These are phyloP conservation scores for Lactarius vividus DNA, from an alignment of 768 basidiomycete genomes.

Conservation along the genomic window DNA sequence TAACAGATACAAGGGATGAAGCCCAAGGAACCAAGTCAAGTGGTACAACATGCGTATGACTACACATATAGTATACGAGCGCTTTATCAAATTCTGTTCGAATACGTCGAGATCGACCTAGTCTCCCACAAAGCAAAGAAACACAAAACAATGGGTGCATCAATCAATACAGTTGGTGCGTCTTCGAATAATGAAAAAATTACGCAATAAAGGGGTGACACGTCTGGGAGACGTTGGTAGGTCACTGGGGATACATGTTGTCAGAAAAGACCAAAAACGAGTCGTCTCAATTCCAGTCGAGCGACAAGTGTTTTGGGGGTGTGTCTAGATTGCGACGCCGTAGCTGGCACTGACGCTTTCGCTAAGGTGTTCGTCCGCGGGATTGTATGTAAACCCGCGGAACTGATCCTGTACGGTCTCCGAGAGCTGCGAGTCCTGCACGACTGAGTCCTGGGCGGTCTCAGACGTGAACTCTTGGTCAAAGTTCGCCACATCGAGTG, in stretches of 20 bases:
- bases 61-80: slow-evolving; percentile 14
- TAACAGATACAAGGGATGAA: not conserved
- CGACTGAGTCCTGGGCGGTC: slow-evolving; percentile 92
- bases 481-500: slow-evolving; percentile 94
- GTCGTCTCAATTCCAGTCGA: slow-evolving; percentile 21
- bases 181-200: slow-evolving; percentile 15
- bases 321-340: slow-evolving; percentile 22
- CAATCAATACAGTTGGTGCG: slow-evolving; percentile 8
- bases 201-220: slow-evolving; percentile 7
- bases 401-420: slow-evolving; percentile 98
- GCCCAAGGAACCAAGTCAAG: not conserved
- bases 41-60: slow-evolving; percentile 16
- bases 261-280: not conserved
- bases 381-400: slow-evolving; percentile 86
- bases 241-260: slow-evolving; percentile 4
- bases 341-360: slow-evolving; percentile 81
- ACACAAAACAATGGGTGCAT: slow-evolving; percentile 6
- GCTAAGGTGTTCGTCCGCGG: slow-evolving; percentile 78
- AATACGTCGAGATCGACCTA: slow-evolving; percentile 6
- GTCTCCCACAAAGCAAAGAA: slow-evolving; percentile 7
- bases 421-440: slow-evolving; percentile 86
- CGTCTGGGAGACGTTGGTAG: not conserved
- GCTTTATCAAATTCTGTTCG: slow-evolving; percentile 11
- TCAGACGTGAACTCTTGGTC: slow-evolving; percentile 98
- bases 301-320: slow-evolving; percentile 6